These are phyloP conservation scores for Colletotrichum higginsianum DNA, from an alignment of 2,329 filamentous ascomycete species.

Conservation along the genomic window DNA sequence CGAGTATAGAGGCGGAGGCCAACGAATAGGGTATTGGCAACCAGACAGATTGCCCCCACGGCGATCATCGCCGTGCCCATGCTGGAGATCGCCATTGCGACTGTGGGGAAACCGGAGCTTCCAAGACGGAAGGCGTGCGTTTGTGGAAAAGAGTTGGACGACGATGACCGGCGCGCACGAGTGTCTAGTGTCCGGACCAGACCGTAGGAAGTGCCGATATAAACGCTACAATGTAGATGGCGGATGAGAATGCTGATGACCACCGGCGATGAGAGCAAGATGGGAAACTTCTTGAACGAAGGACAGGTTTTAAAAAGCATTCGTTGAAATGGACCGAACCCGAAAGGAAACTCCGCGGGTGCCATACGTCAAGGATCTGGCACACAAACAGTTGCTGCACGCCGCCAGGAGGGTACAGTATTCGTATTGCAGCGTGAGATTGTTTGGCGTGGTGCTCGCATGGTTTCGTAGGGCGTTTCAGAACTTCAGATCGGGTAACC, in stretches of 20 bases:
- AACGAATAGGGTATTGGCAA: conserved; percentile 31
- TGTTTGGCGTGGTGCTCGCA: conserved; percentile 16
- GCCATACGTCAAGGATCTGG: conserved; percentile 6
- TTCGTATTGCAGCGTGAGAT: conserved; percentile 7
- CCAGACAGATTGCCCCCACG: conserved; percentile 22
- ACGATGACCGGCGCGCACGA: not conserved
- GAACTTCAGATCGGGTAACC: conserved; percentile 4
- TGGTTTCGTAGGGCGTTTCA: conserved; percentile 36
- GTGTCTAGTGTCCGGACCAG: not conserved
- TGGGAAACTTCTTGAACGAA: too few species aligned
- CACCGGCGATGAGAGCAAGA: too few species aligned
- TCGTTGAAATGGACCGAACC: not conserved
- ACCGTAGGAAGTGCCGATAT: not conserved
- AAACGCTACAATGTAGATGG: not conserved
- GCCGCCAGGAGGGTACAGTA: not conserved
- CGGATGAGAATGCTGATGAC: too few species aligned
- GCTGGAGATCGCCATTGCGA: conserved; percentile 13
- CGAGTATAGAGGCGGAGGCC: conserved; percentile 33
- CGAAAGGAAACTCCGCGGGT: conserved; percentile 13
- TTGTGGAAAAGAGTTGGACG: not conserved
- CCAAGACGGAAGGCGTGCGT: not conserved
- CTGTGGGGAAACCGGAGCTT: not conserved
- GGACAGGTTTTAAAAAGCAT: not conserved
- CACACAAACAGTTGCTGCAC: conserved; percentile 4
- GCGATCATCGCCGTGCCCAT: conserved; percentile 15